Conservation (phyloP, 2,329 filamentous ascomycete genomes). For the Fusarium pilosicola region DNA sequence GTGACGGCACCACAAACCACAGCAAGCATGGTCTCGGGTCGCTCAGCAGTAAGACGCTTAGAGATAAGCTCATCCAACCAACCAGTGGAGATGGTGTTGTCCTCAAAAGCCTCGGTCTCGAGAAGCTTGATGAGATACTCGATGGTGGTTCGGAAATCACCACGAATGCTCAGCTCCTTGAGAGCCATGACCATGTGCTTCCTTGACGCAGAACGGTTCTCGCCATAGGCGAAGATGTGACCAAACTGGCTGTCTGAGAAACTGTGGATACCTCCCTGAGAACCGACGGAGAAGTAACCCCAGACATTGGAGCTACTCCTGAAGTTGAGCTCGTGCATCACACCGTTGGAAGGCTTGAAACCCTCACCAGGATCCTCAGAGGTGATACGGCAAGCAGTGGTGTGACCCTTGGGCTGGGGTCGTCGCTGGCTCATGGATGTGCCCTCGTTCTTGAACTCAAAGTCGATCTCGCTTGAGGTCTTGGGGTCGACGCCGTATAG, state of each 20-base stretch:
- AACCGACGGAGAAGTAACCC: slow-evolving; percentile 99
- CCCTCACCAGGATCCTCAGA: slow-evolving; percentile 98
- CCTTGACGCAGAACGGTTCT: slow-evolving; percentile 93
- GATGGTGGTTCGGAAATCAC: slow-evolving; percentile 98
- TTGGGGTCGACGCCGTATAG: slow-evolving; percentile 96
- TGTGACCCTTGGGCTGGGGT: slow-evolving; percentile 94
- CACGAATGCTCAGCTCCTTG: slow-evolving; percentile 99
- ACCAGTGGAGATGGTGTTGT: slow-evolving; percentile 98
- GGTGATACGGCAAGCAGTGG: slow-evolving; percentile 98
- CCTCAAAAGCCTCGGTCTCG: slow-evolving; percentile 97
- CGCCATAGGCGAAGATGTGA: slow-evolving; percentile 98
- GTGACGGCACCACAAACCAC: slow-evolving; percentile 94
- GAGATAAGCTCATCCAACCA: slow-evolving; percentile 99
- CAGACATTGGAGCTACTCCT: slow-evolving; percentile 98
- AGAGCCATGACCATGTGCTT: slow-evolving; percentile 99
- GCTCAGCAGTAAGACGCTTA: slow-evolving; percentile 95
- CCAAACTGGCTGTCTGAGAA: slow-evolving; percentile 99
- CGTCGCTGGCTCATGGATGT: slow-evolving; percentile 87
- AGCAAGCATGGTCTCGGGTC: slow-evolving; percentile 92
- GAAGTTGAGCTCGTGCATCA: slow-evolving; percentile 99
- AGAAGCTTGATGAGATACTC: slow-evolving; percentile 99
- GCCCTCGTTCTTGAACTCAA: slow-evolving; percentile 89
- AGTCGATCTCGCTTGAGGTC: slow-evolving; percentile 88
- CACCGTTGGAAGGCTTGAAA: slow-evolving; percentile 99
- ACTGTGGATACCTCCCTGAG: slow-evolving; percentile 96